These are phyloP conservation scores for Pleurotus platypus DNA, from an alignment of 768 basidiomycete species.

Conservation along the genomic window DNA sequence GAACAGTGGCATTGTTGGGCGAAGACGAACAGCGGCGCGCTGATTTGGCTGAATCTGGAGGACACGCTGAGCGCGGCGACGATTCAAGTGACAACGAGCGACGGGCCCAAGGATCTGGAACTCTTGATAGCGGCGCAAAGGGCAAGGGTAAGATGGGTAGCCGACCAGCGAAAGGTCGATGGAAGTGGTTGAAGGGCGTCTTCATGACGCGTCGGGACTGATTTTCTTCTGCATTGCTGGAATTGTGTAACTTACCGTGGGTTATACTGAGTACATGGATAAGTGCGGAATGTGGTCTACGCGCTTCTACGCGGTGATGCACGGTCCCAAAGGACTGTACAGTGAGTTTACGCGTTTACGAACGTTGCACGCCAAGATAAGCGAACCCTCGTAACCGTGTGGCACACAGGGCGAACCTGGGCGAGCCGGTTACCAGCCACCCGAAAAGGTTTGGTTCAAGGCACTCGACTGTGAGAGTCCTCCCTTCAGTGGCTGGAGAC, in stretches of 20 bases:
- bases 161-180: neutral
- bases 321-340: no score
- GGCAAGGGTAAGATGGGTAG: neutral
- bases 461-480: no score
- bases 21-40: neutral
- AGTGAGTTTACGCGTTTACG: no score
- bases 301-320: no score
- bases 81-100: neutral
- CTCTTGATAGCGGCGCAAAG: neutral
- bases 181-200: slow-evolving; percentile 3
- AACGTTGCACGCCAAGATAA: no score
- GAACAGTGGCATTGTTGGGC: neutral
- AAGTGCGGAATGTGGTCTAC: no score
- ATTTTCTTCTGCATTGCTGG: neutral
- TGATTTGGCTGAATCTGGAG: neutral
- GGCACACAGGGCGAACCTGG: no score
- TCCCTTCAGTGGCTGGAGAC: no score
- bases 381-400: no score
- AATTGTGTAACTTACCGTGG: neutral
- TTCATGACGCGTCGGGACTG: neutral
- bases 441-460: no score
- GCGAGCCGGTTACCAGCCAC: no score
- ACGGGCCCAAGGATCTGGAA: neutral
- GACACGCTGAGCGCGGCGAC: neutral
- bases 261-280: neutral